phyloP scores from a whole-genome alignment of 257 asterid genomes.

The Nicotiana knightiana region DNA sequence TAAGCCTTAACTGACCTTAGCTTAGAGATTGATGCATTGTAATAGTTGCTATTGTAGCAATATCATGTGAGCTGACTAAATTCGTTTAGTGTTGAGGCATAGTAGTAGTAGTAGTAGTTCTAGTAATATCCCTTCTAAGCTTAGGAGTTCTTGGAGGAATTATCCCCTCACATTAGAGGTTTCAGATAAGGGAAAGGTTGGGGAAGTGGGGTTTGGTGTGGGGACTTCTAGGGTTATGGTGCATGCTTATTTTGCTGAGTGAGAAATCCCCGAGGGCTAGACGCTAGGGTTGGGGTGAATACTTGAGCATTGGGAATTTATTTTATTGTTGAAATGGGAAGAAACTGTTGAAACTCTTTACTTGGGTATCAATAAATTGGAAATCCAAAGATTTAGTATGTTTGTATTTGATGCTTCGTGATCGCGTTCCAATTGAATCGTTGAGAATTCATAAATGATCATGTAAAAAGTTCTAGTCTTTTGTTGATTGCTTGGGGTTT shows the following conservation, averaged over 20 bases:
- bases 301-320: not conserved
- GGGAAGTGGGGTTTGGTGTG: not conserved
- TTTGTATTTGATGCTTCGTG: not conserved
- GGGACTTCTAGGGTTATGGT: not conserved
- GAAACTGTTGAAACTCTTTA: not conserved
- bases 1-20: too few relatives aligned
- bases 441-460: not conserved
- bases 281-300: not conserved
- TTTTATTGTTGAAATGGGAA: not conserved
- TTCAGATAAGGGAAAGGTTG: not conserved
- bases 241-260: not conserved
- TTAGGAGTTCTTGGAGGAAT: too few relatives aligned
- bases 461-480: not conserved
- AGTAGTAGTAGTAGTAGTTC: not conserved
- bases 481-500: constrained; percentile 3
- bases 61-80: too few relatives aligned
- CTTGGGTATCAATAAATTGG: not conserved
- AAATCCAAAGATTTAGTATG: not conserved
- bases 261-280: too few relatives aligned
- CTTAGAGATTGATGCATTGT: too few relatives aligned
- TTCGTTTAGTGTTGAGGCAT: not conserved
- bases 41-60: too few relatives aligned
- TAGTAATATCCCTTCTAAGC: not conserved
- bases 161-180: not conserved
- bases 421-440: not conserved